Conservation (phyloP, 352 stramenopile genomes). For the Pythium oligandrum region DNA sequence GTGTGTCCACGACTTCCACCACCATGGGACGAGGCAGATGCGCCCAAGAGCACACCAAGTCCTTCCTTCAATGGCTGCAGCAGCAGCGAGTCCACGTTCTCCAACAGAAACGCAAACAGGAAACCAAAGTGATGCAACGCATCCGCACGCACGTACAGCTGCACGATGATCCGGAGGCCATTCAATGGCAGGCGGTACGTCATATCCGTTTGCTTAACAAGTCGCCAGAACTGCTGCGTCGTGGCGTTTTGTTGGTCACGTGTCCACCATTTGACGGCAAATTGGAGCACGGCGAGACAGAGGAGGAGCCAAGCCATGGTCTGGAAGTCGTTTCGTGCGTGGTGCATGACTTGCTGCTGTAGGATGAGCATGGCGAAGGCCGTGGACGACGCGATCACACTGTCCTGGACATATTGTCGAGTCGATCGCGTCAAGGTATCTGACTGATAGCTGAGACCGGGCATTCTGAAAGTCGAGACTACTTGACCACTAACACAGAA, state of each 20-base stretch:
- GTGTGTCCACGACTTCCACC: conserved; percentile 4
- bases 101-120: conserved; percentile 63
- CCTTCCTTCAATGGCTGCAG: conserved; percentile 33
- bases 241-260: conserved; percentile 17
- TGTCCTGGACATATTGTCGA: conserved; percentile 18
- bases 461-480: no score
- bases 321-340: conserved; percentile 24
- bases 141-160: conserved; percentile 43
- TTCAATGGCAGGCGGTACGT: conserved; percentile 24
- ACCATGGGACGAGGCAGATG: background rate
- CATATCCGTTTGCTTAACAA: conserved; percentile 7
- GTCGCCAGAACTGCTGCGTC: conserved; percentile 17
- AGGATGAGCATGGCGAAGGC: conserved; percentile 23
- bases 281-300: conserved; percentile 11
- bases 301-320: conserved; percentile 24
- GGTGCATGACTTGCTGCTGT: conserved; percentile 25
- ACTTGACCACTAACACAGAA: no score
- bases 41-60: no score
- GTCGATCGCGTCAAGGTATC: conserved; percentile 2
- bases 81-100: conserved; percentile 42
- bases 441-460: no score
- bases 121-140: conserved; percentile 63
- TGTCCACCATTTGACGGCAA: conserved; percentile 18
- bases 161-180: conserved; percentile 31
- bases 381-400: conserved; percentile 12